Base-by-base conservation (phyloP, 805 yeast species). In the Metschnikowia continentalis region DNA sequence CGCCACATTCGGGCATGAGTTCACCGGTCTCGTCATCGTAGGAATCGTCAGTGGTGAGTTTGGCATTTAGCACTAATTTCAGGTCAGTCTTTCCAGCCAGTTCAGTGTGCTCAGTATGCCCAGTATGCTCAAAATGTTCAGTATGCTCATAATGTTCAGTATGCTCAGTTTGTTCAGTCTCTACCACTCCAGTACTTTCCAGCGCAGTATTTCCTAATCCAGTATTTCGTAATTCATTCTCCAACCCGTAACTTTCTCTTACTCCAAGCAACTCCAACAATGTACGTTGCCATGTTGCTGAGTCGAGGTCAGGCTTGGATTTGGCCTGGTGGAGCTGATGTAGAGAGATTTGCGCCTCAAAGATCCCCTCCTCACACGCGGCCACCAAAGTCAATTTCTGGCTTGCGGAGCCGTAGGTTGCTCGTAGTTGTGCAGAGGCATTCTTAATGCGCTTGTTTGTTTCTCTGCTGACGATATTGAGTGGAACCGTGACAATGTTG, bases 11-110 rank as follows among this genome's bases (percentile, higher is more conserved):
- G 7, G 64, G 67, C 11, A 55, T 43, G 41, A 69, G 56, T 15
- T 62, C 66, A 1, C 63, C 61, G 4, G 61, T 59, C 22, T 56
- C 58, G 0, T 40, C 45, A 44, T 65, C 65, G 49, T 65, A 63
- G 23, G 60, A 58, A 32, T 57, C 56, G 49, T 55, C 60, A n/a
- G 69, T 64, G 2, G 56, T 44, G 33, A 69, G 56, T 45, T 54
- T 64, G 3, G 61, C 69, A 6, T 51, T 36, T 19, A 62, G 33
- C 7, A 42, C 46, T 17, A 56, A 48, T 8, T 26, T 8, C 30
- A 26, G 11, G 11, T 26, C 30, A 3, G 11, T 8, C 5, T 26
- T 3, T 8, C 30, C 11, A 8, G 30, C 30, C 30, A 8, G 13
- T 26, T 23, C 5, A 23, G 10, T 23, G 8, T 23, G 10, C 30